Base-by-base conservation (phyloP, 192 early-diverging fungal genomes). In the Coemansia sp. region DNA sequence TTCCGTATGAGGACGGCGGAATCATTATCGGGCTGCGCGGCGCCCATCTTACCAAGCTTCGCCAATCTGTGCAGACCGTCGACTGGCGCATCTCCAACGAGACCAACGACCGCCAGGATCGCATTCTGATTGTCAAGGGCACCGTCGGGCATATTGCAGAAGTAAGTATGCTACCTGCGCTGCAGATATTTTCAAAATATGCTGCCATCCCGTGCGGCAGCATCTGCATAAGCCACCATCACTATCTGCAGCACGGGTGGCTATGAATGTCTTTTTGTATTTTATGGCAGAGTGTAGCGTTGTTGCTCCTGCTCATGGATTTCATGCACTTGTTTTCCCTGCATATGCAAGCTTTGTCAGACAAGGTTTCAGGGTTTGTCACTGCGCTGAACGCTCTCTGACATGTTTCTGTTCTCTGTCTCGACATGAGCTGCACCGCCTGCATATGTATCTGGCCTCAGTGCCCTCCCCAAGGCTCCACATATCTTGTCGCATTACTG, bases 21-120 rank as follows among this genome's bases (percentile, higher is more conserved):
- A 81, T 81, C 49, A 81, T 81, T n/a, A 81, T 81, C 60, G 79
- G 79, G 7, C 53, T 75, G 55, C 73, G 79, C 22, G 79, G 79
- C 2, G 74, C 74, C 3, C 79, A 81, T 55, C 70, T 81, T 25
- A 57, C 70, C 5, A 81, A 81, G 70, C 67, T 81, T 59, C 79
- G 79, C 34, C 56, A 60, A 9, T 48, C 73, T 9, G 54, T 70
- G 47, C 63, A 62, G 12, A 23, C 47, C 18, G 79, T 81, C 14
- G 79, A 81, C 58, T 76, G 73, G 79, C 69, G 67, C 61, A 81
- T 81, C n/a, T 81, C 79, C 28, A 81, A 72, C 63, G 79, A 81
- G 41, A 76, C 79, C 6, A 76, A 69, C 60, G 74, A 81, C 54
- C 64, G 62, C 30, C 79, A 81, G 57, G 79, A 81, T 61, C 79